Evolutionary conservation across 2,329 filamentous ascomycete species (phyloP), one percentile per base, ranked within the genome.

Genomic region (Stemphylium vesicarium): DNA sequence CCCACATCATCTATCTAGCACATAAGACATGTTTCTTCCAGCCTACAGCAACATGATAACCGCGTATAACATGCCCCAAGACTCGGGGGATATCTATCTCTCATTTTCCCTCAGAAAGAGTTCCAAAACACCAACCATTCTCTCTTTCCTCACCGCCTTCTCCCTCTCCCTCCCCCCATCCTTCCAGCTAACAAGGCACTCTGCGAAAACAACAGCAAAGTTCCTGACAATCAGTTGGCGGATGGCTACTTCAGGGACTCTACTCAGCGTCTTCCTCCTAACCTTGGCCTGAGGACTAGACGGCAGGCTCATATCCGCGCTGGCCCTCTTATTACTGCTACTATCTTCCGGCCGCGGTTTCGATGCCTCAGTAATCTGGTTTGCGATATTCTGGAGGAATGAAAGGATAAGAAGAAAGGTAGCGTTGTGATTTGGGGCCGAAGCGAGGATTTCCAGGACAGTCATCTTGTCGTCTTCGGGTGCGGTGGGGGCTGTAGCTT

Each of bases 381-480:
- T 78, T 24, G 81, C 77, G 33, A 89, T 80, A 10, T 82, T 81
- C 18, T 82, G 81, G 10, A 97, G 81, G 76, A 92, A 93, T 8
- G 90, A 87, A 0, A 89, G 91, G 13, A 97, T 79, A 61, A 97
- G 92, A 2, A 96, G 90, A 68, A 97, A 96, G 0, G 90, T 89
- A 50, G 96, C 93, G 70, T 92, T 95, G 76, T 96, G 89, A 44
- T 88, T 88, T 0, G 92, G 71, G 1, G 69, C 90, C 0, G 85
- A 83, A 2, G 84, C 80, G 2, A 97, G 82, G 2, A 88, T 83
- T 62, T 97, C 93, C 4, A 96, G 84, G 1, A 95, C 77, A 71
- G 79, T 81, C 35, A 81, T 81, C 57, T 85, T 82, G 39, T 83
- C 79, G 40, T 88, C 85, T 51, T 88, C 85, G 9, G 78, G 50